Evolutionary conservation across 2,329 filamentous ascomycete species (phyloP).

Genomic region (Fusarium sp.): DNA sequence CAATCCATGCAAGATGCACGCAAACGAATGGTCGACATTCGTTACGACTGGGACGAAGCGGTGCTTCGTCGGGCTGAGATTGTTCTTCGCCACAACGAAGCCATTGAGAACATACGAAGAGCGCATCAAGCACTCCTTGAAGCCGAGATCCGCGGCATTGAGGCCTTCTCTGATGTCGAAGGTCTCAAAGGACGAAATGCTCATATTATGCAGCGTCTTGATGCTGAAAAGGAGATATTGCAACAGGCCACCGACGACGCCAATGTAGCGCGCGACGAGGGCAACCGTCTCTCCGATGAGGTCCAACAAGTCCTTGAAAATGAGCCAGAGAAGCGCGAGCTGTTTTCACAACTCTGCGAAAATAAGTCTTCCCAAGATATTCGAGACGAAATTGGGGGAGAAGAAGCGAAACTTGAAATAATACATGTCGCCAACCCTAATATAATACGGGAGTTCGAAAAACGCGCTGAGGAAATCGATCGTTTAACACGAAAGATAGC

Average conservation of each 20-base stretch:
- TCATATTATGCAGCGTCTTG: conserved; percentile 64
- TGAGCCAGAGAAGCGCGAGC: conserved; percentile 51
- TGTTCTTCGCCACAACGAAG: conserved; percentile 62
- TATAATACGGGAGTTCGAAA: conserved; percentile 80
- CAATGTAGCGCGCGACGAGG: conserved; percentile 49
- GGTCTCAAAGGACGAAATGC: conserved; percentile 73
- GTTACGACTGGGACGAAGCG: conserved; percentile 63
- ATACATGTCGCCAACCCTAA: conserved; percentile 81
- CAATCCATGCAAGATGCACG: conserved; percentile 46
- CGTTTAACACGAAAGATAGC: conserved; percentile 67
- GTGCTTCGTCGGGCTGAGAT: conserved; percentile 65
- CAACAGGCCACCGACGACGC: conserved; percentile 50
- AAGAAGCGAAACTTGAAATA: conserved; percentile 79
- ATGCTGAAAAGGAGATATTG: conserved; percentile 53
- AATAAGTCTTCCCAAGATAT: conserved; percentile 70
- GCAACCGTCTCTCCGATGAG: conserved; percentile 43
- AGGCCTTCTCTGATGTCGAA: conserved; percentile 83
- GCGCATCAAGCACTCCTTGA: conserved; percentile 73
- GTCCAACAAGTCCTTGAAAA: conserved; percentile 53
- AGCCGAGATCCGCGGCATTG: conserved; percentile 75
- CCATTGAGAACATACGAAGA: conserved; percentile 69
- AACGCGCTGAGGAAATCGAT: conserved; percentile 75
- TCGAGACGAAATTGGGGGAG: conserved; percentile 76
- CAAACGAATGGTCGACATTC: conserved; percentile 57
- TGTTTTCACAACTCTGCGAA: conserved; percentile 55